Percentiles rank a stretch among this genome's conserved stretches.
Evolutionary conservation across 1,284 basidiomycete species (phyloP).

Genomic region (Mycena citricolor): DNA sequence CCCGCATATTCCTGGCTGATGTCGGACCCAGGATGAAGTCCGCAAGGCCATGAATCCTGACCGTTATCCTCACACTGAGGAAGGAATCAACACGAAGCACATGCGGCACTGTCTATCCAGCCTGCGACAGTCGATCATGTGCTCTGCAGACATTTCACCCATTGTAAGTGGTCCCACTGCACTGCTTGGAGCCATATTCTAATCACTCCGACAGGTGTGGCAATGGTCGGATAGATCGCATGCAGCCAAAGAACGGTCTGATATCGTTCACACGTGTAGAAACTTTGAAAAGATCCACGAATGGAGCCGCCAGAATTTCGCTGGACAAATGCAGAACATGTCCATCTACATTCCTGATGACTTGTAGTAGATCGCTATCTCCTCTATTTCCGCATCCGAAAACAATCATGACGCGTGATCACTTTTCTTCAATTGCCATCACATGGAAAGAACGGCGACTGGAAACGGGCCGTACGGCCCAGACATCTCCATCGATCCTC

Average conservation of each 20-base stretch:
- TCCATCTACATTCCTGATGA: constrained; percentile 26
- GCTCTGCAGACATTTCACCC: constrained; percentile 26
- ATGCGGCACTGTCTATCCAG: constrained; percentile 23
- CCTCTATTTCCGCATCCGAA: neutral
- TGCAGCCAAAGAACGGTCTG: constrained; percentile 24
- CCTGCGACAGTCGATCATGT: constrained; percentile 25
- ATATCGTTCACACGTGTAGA: constrained; percentile 27
- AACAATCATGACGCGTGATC: neutral
- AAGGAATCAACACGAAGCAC: constrained; percentile 18
- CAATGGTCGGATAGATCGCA: constrained; percentile 26
- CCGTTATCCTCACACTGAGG: constrained; percentile 17
- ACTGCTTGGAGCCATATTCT: constrained; percentile 7
- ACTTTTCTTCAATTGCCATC: constrained; percentile 1
- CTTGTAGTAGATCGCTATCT: constrained; percentile 12
- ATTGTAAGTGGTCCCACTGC: constrained; percentile 12
- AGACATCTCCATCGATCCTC: constrained; percentile 13
- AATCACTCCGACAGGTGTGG: constrained; percentile 22
- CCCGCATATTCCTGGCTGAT: constrained; percentile 1
- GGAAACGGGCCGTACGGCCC: constrained; percentile 17
- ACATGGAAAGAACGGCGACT: constrained; percentile 15
- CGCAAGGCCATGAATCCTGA: constrained; percentile 23
- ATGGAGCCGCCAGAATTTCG: constrained; percentile 24
- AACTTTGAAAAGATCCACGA: constrained; percentile 24
- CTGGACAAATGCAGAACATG: constrained; percentile 27
- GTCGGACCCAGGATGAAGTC: constrained; percentile 19